These are phyloP conservation scores for Apiotrichum veenhuisii DNA, from an alignment of 1,284 basidiomycete species.

Conservation along the genomic window DNA sequence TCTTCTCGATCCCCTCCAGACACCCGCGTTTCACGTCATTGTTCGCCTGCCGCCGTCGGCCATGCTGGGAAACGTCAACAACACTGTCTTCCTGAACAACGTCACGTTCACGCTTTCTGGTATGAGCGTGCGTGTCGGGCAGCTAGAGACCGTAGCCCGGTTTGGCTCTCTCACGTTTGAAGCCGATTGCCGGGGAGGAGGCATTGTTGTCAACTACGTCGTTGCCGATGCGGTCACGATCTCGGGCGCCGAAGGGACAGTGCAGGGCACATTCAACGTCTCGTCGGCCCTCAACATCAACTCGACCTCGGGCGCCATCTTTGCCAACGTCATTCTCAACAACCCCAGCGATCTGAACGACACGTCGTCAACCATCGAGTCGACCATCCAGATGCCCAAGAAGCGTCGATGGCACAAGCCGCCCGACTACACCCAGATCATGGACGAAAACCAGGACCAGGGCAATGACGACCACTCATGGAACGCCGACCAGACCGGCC, in stretches of 20 bases:
- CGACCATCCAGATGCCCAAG: slow-evolving; percentile 11
- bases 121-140: slow-evolving; percentile 43
- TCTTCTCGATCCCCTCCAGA: slow-evolving; percentile 29
- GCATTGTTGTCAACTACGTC: slow-evolving; percentile 34
- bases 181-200: slow-evolving; percentile 28
- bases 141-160: slow-evolving; percentile 29
- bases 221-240: slow-evolving; percentile 32
- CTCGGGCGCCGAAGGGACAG: slow-evolving; percentile 29
- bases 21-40: slow-evolving; percentile 39
- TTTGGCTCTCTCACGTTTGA: slow-evolving; percentile 32
- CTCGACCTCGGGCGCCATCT: slow-evolving; percentile 38
- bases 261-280: slow-evolving; percentile 45
- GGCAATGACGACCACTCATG: not conserved
- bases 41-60: slow-evolving; percentile 38
- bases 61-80: slow-evolving; percentile 1
- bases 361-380: slow-evolving; percentile 14
- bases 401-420: not conserved
- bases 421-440: not conserved
- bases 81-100: slow-evolving; percentile 23
- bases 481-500: not conserved
- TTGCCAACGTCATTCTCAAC: slow-evolving; percentile 40
- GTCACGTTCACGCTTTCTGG: slow-evolving; percentile 31
- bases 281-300: slow-evolving; percentile 39
- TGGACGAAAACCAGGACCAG: not conserved
- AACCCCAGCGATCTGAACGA: slow-evolving; percentile 25